phyloP scores from a whole-genome alignment of 257 asterid species.

The Solanum bulbocastanum region DNA sequence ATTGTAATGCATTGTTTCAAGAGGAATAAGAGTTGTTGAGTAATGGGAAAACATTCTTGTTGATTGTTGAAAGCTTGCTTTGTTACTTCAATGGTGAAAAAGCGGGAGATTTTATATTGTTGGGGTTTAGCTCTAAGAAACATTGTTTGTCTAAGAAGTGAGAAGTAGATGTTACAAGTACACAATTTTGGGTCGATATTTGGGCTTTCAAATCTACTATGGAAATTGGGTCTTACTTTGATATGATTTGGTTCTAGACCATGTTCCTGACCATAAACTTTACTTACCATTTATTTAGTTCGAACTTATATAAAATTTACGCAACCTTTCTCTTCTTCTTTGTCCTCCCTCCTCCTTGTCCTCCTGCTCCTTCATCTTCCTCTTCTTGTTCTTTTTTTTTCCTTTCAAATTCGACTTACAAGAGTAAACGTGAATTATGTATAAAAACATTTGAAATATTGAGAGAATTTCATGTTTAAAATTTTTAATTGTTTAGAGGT shows the following conservation, averaged over 20 bases:
- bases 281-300: no score
- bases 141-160: not conserved
- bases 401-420: no score
- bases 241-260: not conserved
- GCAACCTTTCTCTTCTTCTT: no score
- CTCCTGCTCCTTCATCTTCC: no score
- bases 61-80: not conserved
- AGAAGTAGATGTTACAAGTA: not conserved
- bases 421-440: no score
- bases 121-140: not conserved
- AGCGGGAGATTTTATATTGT: not conserved
- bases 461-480: not conserved
- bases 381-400: no score
- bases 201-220: not conserved
- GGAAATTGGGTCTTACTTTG: not conserved
- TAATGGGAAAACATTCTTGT: slow-evolving; percentile 7
- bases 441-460: no score
- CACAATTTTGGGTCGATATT: not conserved
- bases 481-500: not conserved
- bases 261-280: not conserved
- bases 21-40: slow-evolving; percentile 30
- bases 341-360: no score
- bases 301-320: no score
- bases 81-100: not conserved
- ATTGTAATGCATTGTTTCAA: slow-evolving; percentile 41